Evolutionary conservation across 441 rosid species (phyloP).

Genomic region (Pelargonium australe): DNA sequence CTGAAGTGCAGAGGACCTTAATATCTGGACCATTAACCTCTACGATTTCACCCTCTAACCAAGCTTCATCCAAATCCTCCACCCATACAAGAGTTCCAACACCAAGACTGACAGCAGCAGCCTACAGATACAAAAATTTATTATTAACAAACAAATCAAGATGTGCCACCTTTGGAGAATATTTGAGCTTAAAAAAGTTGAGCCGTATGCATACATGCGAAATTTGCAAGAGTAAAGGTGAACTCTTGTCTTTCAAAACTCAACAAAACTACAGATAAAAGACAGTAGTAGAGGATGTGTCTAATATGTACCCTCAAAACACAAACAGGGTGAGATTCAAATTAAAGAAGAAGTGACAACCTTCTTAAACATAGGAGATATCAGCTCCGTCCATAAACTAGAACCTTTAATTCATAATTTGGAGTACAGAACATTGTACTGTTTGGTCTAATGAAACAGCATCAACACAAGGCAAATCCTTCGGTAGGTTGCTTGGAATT

Average conservation of each 20-base stretch:
- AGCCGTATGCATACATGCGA: too few species aligned
- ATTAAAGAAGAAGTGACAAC: neutral
- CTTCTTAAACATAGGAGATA: too few species aligned
- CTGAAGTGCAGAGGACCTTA: constrained; percentile 43
- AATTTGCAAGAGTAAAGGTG: neutral
- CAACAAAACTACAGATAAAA: too few species aligned
- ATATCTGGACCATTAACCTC: constrained; percentile 51
- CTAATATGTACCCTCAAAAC: neutral
- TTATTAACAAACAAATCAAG: neutral
- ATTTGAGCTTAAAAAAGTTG: neutral
- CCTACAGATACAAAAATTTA: constrained; percentile 27
- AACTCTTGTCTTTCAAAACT: too few species aligned
- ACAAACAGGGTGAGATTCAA: neutral
- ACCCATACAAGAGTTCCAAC: constrained; percentile 82
- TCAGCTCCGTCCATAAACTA: too few species aligned
- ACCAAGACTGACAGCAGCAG: constrained; percentile 35
- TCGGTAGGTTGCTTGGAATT: too few species aligned
- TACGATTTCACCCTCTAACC: constrained; percentile 82
- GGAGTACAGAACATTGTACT: too few species aligned
- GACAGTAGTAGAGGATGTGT: neutral
- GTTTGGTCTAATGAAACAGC: too few species aligned
- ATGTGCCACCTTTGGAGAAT: neutral
- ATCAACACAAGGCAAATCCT: too few species aligned
- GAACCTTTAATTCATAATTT: too few species aligned
- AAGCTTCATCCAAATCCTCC: constrained; percentile 70